phyloP scores from a whole-genome alignment of 345 rosid genomes.

The Gossypium thurberi region DNA sequence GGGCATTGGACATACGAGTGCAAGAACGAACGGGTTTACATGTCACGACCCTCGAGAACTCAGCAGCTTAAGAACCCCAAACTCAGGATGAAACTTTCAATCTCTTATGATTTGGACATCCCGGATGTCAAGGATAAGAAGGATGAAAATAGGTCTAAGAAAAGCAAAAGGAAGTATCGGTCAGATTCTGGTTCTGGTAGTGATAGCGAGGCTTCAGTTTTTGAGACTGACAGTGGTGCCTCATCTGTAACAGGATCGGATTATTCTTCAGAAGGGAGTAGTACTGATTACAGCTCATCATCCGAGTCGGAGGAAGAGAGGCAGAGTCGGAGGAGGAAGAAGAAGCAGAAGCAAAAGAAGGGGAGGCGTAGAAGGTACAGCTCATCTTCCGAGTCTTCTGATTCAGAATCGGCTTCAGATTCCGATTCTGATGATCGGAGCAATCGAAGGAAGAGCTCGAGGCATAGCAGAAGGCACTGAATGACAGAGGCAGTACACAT shows the following conservation, averaged over 20 bases:
- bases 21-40: conserved; percentile 88
- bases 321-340: conserved; percentile 44
- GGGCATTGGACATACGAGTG: conserved; percentile 98
- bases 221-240: conserved; percentile 67
- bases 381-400: conserved; percentile 78
- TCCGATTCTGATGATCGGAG: conserved; percentile 63
- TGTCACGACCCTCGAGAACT: conserved; percentile 86
- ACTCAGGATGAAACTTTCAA: conserved; percentile 51
- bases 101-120: conserved; percentile 52
- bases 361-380: conserved; percentile 44
- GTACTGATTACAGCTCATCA: conserved; percentile 60
- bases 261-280: conserved; percentile 56
- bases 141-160: conserved; percentile 46
- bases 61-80: conserved; percentile 94
- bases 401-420: conserved; percentile 57
- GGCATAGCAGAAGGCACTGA: conserved; percentile 39
- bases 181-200: conserved; percentile 56
- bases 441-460: conserved; percentile 56
- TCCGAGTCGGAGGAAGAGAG: conserved; percentile 76
- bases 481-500: background rate
- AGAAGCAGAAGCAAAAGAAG: conserved; percentile 56
- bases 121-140: conserved; percentile 37
- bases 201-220: conserved; percentile 91
- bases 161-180: conserved; percentile 81
- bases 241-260: conserved; percentile 58